Percentiles rank a stretch among this genome's conserved stretches.
phyloP scores from a whole-genome alignment of 495 filamentous ascomycete genomes.

The Ascodesmis nigricans region DNA sequence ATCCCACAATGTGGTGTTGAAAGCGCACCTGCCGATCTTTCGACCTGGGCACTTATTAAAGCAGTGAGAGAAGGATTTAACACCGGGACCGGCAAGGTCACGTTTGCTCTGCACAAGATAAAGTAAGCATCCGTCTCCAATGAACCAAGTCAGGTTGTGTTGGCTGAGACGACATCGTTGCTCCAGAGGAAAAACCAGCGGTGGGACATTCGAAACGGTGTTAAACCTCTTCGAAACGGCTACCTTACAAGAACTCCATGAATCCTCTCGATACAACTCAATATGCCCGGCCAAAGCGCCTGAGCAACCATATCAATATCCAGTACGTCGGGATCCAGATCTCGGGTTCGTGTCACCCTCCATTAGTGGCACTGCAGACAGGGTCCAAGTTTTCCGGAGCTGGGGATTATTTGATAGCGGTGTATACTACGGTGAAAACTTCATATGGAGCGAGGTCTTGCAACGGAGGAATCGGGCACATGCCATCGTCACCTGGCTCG shows the following conservation, averaged over 20 bases:
- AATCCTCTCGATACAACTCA: constrained; percentile 14
- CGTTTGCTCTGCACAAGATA: constrained; percentile 13
- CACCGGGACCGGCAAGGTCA: constrained; percentile 12
- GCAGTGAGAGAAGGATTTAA: constrained; percentile 37
- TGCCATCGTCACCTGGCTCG: constrained; percentile 13
- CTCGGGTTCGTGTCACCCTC: constrained; percentile 17
- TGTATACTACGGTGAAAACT: constrained; percentile 16
- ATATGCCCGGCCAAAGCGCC: constrained; percentile 15
- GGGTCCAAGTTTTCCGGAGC: constrained; percentile 18
- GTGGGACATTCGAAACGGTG: constrained; percentile 15
- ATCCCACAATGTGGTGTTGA: constrained; percentile 75
- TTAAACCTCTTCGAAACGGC: constrained; percentile 17
- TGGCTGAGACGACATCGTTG: no score
- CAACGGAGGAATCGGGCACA: constrained; percentile 10
- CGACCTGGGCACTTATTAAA: constrained; percentile 46
- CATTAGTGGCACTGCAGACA: constrained; percentile 14
- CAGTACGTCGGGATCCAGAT: constrained; percentile 11
- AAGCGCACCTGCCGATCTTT: constrained; percentile 61
- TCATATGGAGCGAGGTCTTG: constrained; percentile 19
- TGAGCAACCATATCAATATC: constrained; percentile 13
- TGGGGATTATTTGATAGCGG: constrained; percentile 17
- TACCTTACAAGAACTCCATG: constrained; percentile 18
- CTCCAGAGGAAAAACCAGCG: constrained; percentile 10
- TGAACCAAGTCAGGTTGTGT: no score
- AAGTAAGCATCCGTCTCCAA: no score